Base-by-base conservation (phyloP, 2,329 filamentous ascomycete genomes). In the Penicillium rolfsii region DNA sequence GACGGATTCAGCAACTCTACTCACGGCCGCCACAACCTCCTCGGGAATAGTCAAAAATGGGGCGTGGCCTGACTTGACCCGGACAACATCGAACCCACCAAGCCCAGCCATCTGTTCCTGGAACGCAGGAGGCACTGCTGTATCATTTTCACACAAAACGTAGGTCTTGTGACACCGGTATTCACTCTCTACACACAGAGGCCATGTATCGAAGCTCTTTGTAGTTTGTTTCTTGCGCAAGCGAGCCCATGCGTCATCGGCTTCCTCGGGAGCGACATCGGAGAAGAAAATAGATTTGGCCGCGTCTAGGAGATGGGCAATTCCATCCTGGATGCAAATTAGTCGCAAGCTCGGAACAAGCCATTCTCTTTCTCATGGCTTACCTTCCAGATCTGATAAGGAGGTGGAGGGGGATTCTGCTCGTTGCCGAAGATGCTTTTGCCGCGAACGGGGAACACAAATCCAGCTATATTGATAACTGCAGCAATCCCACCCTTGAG, bases 121-220 rank as follows among this genome's bases (percentile, higher is more conserved):
- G 46, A 59, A 67, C 59, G 61, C 63, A 49, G 64, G 63, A 57
- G 65, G 62, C 62, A 67, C 67, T 55, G 62, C 63, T 59, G 58
- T 58, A 61, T 68, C 67, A 61, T 70, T 57, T 58, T 68, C 66
- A 46, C 59, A 58, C 24, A 58, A 28, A 6, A 58, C 19, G 38
- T 63, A 61, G 8, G 41, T 55, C 28, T 62, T 62, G 35, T 49
- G 30, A 33, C 60, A 62, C 9, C 30, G 30, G n/a, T 41, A 56
- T 12, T 62, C 45, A 3, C 48, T 54, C 50, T 60, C 60, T 40
- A 62, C 43, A 19, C 57, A 53, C 41, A 53, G 52, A 11, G 60
- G 60, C 28, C 55, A 60, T 6, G 24, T 22, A 5, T 41, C 53
- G 0, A 62, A 30, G 24, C 52, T 60, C 41, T 60, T 60, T 14